phyloP scores from a whole-genome alignment of 106 monocot genomes.

The Dendrobium chrysotoxum region DNA sequence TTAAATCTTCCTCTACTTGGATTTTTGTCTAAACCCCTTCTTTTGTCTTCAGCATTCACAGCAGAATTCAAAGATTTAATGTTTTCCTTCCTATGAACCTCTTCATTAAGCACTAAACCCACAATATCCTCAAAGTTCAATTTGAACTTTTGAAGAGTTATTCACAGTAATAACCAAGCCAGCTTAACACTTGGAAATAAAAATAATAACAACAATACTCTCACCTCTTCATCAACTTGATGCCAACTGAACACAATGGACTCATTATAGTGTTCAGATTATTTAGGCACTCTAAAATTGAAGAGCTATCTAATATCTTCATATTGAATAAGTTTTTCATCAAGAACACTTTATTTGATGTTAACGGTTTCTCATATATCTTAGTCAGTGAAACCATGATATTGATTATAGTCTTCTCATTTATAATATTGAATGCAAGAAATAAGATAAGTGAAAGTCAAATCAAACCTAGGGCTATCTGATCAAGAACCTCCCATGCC shows the following conservation, averaged over 20 bases:
- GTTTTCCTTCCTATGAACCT: not conserved
- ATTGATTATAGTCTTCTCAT: not conserved
- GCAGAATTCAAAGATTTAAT: not conserved
- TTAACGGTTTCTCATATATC: not conserved
- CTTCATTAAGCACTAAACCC: too few relatives aligned
- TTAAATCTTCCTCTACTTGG: too few relatives aligned
- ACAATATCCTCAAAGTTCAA: too few relatives aligned
- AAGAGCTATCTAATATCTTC: not conserved
- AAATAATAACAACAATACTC: not conserved
- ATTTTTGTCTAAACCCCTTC: too few relatives aligned
- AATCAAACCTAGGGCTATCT: not conserved
- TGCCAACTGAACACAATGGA: not conserved
- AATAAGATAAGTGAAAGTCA: not conserved
- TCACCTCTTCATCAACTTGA: not conserved
- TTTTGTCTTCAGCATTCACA: not conserved
- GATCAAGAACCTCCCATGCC: not conserved
- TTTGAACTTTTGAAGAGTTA: not conserved
- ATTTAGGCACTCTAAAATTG: not conserved
- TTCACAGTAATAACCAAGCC: not conserved
- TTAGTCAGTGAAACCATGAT: not conserved
- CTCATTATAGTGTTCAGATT: not conserved
- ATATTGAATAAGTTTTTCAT: not conserved
- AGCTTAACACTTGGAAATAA: not conserved
- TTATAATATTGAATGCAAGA: not conserved
- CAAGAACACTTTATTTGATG: not conserved